These are phyloP conservation scores for Pseudozyma flocculosa DNA, from an alignment of 1,284 basidiomycete species.

Conservation along the genomic window DNA sequence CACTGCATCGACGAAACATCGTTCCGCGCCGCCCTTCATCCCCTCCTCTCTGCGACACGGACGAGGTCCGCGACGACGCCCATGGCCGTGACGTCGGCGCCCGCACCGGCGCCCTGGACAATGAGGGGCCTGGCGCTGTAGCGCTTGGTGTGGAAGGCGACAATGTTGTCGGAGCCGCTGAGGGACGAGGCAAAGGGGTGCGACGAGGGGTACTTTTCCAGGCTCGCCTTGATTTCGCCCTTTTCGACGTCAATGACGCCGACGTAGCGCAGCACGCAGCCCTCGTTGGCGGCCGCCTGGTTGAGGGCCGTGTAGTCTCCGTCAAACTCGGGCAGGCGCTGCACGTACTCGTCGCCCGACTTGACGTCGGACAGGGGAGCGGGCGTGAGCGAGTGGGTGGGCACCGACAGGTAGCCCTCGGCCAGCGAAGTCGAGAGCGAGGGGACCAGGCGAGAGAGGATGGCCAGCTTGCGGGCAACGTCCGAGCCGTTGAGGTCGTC, in stretches of 20 bases:
- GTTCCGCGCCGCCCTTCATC: too few relatives aligned
- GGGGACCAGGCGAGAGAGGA: conserved; percentile 70
- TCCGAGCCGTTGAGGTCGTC: conserved; percentile 96
- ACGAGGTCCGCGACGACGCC: conserved; percentile 78
- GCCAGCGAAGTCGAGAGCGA: conserved; percentile 60
- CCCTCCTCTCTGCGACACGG: conserved; percentile 58
- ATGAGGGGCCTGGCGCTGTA: conserved; percentile 71
- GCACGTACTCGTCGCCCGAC: conserved; percentile 69
- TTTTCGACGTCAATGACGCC: conserved; percentile 84
- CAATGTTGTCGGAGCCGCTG: conserved; percentile 94
- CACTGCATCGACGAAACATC: too few relatives aligned
- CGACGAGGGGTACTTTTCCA: conserved; percentile 83
- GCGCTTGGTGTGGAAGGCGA: conserved; percentile 92
- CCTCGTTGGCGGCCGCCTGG: conserved; percentile 72
- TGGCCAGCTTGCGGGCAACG: conserved; percentile 94
- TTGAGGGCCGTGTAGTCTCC: conserved; percentile 74
- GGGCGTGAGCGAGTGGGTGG: conserved; percentile 84
- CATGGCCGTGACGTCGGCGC: conserved; percentile 97
- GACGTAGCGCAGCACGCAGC: conserved; percentile 85
- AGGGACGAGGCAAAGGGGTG: conserved; percentile 95
- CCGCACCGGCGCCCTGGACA: conserved; percentile 92
- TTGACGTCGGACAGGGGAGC: conserved; percentile 67
- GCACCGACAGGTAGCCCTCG: conserved; percentile 75
- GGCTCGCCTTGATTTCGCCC: conserved; percentile 76
- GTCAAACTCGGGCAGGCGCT: conserved; percentile 80